Conservation (phyloP, 306 rosid species). For the Psophocarpus tetragonolobus region DNA sequence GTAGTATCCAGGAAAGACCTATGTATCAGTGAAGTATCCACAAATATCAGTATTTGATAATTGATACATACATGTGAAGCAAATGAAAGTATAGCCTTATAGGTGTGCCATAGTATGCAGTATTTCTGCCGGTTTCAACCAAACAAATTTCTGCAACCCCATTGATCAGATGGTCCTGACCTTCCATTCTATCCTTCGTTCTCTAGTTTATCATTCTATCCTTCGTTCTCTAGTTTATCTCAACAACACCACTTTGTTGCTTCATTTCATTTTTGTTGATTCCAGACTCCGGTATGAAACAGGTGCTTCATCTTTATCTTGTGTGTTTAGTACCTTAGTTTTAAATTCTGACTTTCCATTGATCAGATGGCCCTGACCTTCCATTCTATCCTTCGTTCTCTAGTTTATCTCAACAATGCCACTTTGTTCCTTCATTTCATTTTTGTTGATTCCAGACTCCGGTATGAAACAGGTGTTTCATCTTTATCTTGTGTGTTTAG, state of each 20-base stretch:
- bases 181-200: not conserved
- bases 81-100: too few species aligned
- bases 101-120: too few species aligned
- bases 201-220: too few species aligned
- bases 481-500: not conserved
- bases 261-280: not conserved
- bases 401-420: not conserved
- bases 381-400: not conserved
- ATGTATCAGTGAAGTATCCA: too few species aligned
- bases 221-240: not conserved
- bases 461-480: not conserved
- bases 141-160: too few species aligned
- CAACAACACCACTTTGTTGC: not conserved
- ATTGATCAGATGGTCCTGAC: not conserved
- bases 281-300: not conserved
- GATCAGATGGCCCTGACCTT: not conserved
- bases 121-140: too few species aligned
- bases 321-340: not conserved
- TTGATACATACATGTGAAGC: too few species aligned
- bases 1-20: too few species aligned
- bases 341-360: too few species aligned
- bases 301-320: not conserved
- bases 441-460: not conserved
- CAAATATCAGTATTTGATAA: too few species aligned
- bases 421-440: not conserved